Percentiles rank a stretch among this genome's conserved stretches.
Evolutionary conservation across 2,329 filamentous ascomycete genomes (phyloP).

Genomic region (Aspergillus texensis): DNA sequence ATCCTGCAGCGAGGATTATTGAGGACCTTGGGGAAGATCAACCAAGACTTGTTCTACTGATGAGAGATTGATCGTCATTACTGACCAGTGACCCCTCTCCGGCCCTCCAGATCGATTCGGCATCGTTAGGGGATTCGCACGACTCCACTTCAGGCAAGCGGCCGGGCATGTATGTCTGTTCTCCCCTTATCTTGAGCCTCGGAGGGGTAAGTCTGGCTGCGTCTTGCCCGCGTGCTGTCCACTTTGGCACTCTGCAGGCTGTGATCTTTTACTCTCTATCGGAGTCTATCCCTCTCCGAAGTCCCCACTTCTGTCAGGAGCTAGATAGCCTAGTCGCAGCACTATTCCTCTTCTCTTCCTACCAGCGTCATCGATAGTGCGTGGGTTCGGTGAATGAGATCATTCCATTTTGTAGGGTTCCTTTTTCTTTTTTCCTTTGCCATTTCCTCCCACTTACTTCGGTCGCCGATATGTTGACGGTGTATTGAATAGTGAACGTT

Average conservation of each 20-base stretch:
- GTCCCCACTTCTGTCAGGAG: conserved; percentile 12
- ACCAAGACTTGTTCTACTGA: background rate
- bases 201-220: background rate
- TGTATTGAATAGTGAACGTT: background rate
- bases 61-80: conserved; percentile 10
- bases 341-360: conserved; percentile 10
- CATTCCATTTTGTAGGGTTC: background rate
- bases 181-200: background rate
- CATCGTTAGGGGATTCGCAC: conserved; percentile 6
- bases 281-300: background rate
- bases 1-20: background rate
- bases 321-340: conserved; percentile 6
- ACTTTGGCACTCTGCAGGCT: background rate
- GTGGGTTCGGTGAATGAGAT: conserved; percentile 3
- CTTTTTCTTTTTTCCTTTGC: background rate
- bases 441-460: background rate
- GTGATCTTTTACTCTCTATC: background rate
- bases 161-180: background rate
- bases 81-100: background rate
- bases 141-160: background rate
- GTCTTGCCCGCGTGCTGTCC: background rate
- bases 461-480: background rate
- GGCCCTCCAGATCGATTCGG: conserved; percentile 6
- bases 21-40: conserved; percentile 12
- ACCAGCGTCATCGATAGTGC: conserved; percentile 4